phyloP scores from a whole-genome alignment of 495 filamentous ascomycete genomes.

The Parmelia sp. region DNA sequence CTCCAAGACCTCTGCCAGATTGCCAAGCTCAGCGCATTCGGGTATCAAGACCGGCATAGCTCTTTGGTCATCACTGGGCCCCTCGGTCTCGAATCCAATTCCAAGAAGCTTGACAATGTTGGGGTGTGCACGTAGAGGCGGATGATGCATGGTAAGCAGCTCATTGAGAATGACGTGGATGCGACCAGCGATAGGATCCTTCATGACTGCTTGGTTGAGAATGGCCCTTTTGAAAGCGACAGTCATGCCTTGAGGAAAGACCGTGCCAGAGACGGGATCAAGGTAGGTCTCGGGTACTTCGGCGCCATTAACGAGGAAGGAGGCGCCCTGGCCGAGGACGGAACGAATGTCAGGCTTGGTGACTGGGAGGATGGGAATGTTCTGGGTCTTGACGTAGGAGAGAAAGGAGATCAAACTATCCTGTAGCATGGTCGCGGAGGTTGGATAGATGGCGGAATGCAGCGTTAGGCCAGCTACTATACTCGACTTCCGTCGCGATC shows the following conservation, averaged over 20 bases:
- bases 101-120: slow-evolving; percentile 31
- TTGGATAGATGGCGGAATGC: slow-evolving; percentile 26
- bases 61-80: slow-evolving; percentile 22
- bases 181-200: slow-evolving; percentile 18
- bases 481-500: slow-evolving; percentile 23
- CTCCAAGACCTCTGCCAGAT: slow-evolving; percentile 29
- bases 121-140: slow-evolving; percentile 26
- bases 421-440: slow-evolving; percentile 21
- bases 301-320: slow-evolving; percentile 31
- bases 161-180: slow-evolving; percentile 26
- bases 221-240: slow-evolving; percentile 29
- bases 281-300: slow-evolving; percentile 27
- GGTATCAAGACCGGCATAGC: slow-evolving; percentile 28
- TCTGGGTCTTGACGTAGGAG: slow-evolving; percentile 28
- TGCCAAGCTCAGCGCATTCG: slow-evolving; percentile 29
- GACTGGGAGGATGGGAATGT: slow-evolving; percentile 29
- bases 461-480: slow-evolving; percentile 24
- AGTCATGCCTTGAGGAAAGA: slow-evolving; percentile 24
- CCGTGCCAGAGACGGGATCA: slow-evolving; percentile 21
- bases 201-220: slow-evolving; percentile 18
- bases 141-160: slow-evolving; percentile 28
- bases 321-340: slow-evolving; percentile 28
- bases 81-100: slow-evolving; percentile 27
- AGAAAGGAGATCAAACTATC: slow-evolving; percentile 29
- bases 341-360: slow-evolving; percentile 28